Evolutionary conservation across 169 alveolate species (phyloP).

Genomic region (Babesia ovis): DNA sequence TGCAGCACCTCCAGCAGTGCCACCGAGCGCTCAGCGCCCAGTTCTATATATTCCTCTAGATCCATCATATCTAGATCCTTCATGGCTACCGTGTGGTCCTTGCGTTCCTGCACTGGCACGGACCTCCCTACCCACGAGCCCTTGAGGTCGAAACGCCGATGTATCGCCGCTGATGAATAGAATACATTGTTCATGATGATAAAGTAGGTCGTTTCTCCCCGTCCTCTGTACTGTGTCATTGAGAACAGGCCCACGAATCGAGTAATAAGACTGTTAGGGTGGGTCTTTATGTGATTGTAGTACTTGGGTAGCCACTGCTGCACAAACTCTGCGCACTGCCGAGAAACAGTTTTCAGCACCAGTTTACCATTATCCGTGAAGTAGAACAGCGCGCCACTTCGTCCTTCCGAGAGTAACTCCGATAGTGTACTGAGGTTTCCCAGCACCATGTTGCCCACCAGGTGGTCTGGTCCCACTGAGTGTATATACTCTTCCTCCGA

Average conservation of each 20-base stretch:
- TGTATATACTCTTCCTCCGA: conserved; percentile 88
- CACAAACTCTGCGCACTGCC: conserved; percentile 55
- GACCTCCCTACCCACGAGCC: conserved; percentile 90
- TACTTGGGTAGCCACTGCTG: conserved; percentile 58
- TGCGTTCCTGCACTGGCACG: conserved; percentile 77
- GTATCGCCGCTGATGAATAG: conserved; percentile 89
- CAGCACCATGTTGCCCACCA: conserved; percentile 91
- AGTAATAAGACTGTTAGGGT: conserved; percentile 46
- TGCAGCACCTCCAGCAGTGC: conserved; percentile 75
- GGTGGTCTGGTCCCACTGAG: conserved; percentile 96
- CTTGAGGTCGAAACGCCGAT: conserved; percentile 88
- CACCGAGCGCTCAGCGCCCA: conserved; percentile 72
- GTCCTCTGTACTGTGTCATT: conserved; percentile 22
- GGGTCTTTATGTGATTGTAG: conserved; percentile 31
- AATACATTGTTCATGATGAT: conserved; percentile 96
- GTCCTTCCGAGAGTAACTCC: conserved; percentile 93
- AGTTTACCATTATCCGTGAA: conserved; percentile 90
- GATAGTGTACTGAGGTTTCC: conserved; percentile 93
- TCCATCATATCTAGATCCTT: conserved; percentile 86
- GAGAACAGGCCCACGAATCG: conserved; percentile 55
- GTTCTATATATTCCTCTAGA: conserved; percentile 73
- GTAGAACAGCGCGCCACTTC: conserved; percentile 94
- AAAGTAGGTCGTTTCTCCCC: conserved; percentile 75
- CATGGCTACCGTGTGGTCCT: conserved; percentile 86
- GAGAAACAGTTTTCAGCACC: conserved; percentile 74